Evolutionary conservation across 1,139 yeast genomes (phyloP).

Genomic region (Blastobotrys apis): DNA sequence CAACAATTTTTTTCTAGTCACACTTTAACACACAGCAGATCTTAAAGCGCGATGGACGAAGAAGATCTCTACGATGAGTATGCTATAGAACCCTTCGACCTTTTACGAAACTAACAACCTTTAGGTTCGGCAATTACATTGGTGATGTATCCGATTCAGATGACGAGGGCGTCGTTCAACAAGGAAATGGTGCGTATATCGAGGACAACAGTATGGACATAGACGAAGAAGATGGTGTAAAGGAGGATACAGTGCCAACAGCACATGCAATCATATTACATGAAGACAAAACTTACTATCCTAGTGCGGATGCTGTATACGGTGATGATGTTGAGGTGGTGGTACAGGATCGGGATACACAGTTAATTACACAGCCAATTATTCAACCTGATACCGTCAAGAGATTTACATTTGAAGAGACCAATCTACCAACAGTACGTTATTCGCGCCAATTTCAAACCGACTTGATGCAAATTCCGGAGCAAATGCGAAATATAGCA

Average conservation of each 20-base stretch:
- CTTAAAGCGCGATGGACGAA: slow-evolving; percentile 15
- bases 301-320: slow-evolving; percentile 43
- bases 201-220: slow-evolving; percentile 21
- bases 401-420: slow-evolving; percentile 48
- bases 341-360: slow-evolving; percentile 53
- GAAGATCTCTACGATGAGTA: slow-evolving; percentile 70
- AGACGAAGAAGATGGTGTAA: slow-evolving; percentile 19
- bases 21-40: too few species aligned
- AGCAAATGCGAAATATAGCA: slow-evolving; percentile 71
- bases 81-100: slow-evolving; percentile 27
- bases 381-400: slow-evolving; percentile 51
- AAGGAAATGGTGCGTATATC: not conserved
- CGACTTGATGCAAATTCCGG: slow-evolving; percentile 51
- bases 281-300: slow-evolving; percentile 45
- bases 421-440: slow-evolving; percentile 51
- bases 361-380: slow-evolving; percentile 57
- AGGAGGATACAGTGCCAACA: slow-evolving; percentile 9
- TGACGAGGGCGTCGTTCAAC: slow-evolving; percentile 9
- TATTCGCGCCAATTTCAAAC: slow-evolving; percentile 64
- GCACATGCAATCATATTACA: slow-evolving; percentile 36
- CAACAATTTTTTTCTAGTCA: too few species aligned
- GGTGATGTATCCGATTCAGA: slow-evolving; percentile 36
- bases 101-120: slow-evolving; percentile 22
- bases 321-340: slow-evolving; percentile 64
- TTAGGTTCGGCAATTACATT: slow-evolving; percentile 59